Evolutionary conservation across 305 asterid species (phyloP).

Genomic region (Fraxinus paxiana): DNA sequence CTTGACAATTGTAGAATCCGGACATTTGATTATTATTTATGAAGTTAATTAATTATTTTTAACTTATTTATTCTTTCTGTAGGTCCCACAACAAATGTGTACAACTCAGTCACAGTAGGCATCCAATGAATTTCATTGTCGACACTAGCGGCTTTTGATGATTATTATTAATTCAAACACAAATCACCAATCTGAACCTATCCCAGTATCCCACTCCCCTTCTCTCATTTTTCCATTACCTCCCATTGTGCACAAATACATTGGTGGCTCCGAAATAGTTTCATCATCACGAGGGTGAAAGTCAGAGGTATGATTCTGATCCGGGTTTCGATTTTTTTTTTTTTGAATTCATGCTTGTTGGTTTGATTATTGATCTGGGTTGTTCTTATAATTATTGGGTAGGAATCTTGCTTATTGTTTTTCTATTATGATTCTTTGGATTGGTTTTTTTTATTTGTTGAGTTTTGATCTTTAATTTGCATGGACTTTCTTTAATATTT

Average conservation of each 20-base stretch:
- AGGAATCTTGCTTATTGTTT: background rate
- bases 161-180: background rate
- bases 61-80: background rate
- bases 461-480: conserved; percentile 3
- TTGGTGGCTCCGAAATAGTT: background rate
- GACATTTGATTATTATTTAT: background rate
- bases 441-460: background rate
- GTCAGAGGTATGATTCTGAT: background rate
- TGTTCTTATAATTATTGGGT: background rate
- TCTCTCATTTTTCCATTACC: background rate
- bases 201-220: background rate
- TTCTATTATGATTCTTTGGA: background rate
- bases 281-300: background rate
- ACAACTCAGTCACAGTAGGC: background rate
- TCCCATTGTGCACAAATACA: background rate
- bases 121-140: background rate
- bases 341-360: background rate
- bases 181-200: background rate
- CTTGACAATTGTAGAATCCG: background rate
- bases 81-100: background rate
- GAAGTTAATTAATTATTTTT: background rate
- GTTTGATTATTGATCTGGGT: background rate
- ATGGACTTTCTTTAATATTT: background rate
- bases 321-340: background rate
- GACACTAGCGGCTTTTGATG: background rate